These are phyloP conservation scores for Psilocybe subaeruginosa DNA, from an alignment of 768 basidiomycete species.

Conservation along the genomic window DNA sequence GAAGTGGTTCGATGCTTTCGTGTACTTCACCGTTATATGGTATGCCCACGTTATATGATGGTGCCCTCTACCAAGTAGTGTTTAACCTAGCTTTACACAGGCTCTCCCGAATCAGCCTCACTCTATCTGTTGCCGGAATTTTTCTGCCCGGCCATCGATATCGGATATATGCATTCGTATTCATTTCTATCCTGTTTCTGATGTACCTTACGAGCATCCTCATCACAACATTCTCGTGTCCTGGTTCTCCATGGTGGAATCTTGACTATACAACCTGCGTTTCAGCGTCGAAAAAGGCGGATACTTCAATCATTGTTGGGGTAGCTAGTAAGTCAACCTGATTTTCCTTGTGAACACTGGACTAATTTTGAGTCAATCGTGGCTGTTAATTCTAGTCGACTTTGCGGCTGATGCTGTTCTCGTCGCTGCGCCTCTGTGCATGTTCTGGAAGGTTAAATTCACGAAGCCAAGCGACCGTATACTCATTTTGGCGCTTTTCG, in stretches of 20 bases:
- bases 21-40: conserved; percentile 17
- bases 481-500: conserved; percentile 27
- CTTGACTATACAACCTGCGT: conserved; percentile 3
- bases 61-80: not conserved
- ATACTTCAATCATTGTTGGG: not conserved
- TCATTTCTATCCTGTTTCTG: conserved; percentile 3
- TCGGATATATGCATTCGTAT: conserved; percentile 7
- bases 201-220: conserved; percentile 11
- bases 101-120: conserved; percentile 17
- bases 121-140: conserved; percentile 17
- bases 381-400: too few relatives aligned
- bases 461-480: conserved; percentile 20
- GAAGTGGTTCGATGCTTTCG: conserved; percentile 10
- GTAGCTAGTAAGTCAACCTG: not conserved
- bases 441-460: conserved; percentile 27
- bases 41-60: not conserved
- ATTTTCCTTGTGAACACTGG: too few relatives aligned
- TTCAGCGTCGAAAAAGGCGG: not conserved
- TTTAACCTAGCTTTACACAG: not conserved
- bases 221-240: conserved; percentile 11
- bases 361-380: too few relatives aligned
- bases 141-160: conserved; percentile 16
- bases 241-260: conserved; percentile 1
- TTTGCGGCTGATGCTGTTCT: conserved; percentile 23
- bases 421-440: conserved; percentile 24